phyloP scores from a whole-genome alignment of 192 early-diverging fungal genomes.

The Coemansia sp. region DNA sequence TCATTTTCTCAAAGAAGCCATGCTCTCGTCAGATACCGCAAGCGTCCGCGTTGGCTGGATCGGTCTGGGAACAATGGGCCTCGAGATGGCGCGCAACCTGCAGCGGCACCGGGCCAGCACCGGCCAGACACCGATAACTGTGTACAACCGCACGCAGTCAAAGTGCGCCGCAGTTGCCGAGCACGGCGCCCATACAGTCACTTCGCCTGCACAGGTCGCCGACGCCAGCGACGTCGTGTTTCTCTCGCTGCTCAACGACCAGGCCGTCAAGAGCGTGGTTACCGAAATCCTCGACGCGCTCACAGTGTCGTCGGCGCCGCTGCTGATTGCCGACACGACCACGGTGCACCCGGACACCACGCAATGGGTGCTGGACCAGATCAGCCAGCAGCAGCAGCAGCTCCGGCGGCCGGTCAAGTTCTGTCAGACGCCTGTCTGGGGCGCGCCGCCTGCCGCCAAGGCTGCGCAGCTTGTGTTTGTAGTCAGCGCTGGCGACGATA shows the following conservation, averaged over 20 bases:
- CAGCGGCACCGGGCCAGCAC: slow-evolving; percentile 43
- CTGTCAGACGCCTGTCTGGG: slow-evolving; percentile 56
- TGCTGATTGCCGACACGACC: slow-evolving; percentile 56
- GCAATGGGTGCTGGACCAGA: slow-evolving; percentile 15
- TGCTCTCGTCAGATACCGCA: neutral
- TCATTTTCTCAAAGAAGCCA: neutral
- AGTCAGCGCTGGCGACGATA: slow-evolving; percentile 24
- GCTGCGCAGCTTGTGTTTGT: slow-evolving; percentile 55
- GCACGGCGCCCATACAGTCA: slow-evolving; percentile 40
- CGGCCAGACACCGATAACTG: slow-evolving; percentile 37
- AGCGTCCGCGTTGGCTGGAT: slow-evolving; percentile 52
- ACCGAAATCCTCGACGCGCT: slow-evolving; percentile 32
- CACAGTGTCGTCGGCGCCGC: slow-evolving; percentile 7
- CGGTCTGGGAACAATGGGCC: slow-evolving; percentile 63
- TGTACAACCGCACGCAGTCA: slow-evolving; percentile 60
- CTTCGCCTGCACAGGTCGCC: slow-evolving; percentile 38
- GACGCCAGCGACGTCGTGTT: slow-evolving; percentile 56
- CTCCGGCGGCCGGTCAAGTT: slow-evolving; percentile 18
- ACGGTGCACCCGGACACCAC: slow-evolving; percentile 55
- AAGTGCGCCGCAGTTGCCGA: slow-evolving; percentile 42
- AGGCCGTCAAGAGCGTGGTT: slow-evolving; percentile 51
- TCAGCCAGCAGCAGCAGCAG: neutral
- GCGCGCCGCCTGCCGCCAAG: slow-evolving; percentile 51
- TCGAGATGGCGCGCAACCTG: slow-evolving; percentile 60
- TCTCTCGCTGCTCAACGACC: slow-evolving; percentile 59